Evolutionary conservation across 768 basidiomycete genomes (phyloP).

Genomic region (Mycena latifolia): DNA sequence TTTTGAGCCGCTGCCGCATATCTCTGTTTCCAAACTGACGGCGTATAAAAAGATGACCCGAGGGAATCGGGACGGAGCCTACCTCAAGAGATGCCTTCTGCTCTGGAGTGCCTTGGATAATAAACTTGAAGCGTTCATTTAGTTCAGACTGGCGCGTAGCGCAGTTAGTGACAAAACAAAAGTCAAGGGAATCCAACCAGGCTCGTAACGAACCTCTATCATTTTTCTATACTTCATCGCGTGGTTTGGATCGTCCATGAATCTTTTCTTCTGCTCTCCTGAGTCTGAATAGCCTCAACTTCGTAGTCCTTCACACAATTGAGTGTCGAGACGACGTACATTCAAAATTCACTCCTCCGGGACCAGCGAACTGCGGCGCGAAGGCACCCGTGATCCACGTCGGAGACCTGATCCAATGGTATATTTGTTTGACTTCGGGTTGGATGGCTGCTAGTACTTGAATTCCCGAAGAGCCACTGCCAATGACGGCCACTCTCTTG

Average conservation of each 20-base stretch:
- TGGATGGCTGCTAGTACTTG: slow-evolving; percentile 60
- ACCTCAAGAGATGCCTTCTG: slow-evolving; percentile 58
- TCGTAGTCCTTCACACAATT: no score
- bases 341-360: slow-evolving; percentile 44
- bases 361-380: slow-evolving; percentile 44
- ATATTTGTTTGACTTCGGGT: slow-evolving; percentile 50
- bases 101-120: slow-evolving; percentile 54
- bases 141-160: slow-evolving; percentile 41
- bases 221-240: slow-evolving; percentile 51
- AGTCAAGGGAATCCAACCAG: not conserved
- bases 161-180: slow-evolving; percentile 29
- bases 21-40: slow-evolving; percentile 41
- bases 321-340: slow-evolving; percentile 28
- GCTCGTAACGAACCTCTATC: slow-evolving; percentile 29
- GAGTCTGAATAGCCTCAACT: slow-evolving; percentile 28
- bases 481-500: slow-evolving; percentile 58
- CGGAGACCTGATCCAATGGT: slow-evolving; percentile 59
- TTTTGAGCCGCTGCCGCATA: slow-evolving; percentile 38
- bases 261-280: slow-evolving; percentile 41
- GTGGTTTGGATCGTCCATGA: slow-evolving; percentile 51
- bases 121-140: slow-evolving; percentile 44
- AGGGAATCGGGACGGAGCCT: slow-evolving; percentile 26
- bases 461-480: slow-evolving; percentile 55
- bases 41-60: not conserved
- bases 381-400: slow-evolving; percentile 58